Evolutionary conservation across 2,329 filamentous ascomycete species (phyloP).

Genomic region (Dothistroma septosporum): DNA sequence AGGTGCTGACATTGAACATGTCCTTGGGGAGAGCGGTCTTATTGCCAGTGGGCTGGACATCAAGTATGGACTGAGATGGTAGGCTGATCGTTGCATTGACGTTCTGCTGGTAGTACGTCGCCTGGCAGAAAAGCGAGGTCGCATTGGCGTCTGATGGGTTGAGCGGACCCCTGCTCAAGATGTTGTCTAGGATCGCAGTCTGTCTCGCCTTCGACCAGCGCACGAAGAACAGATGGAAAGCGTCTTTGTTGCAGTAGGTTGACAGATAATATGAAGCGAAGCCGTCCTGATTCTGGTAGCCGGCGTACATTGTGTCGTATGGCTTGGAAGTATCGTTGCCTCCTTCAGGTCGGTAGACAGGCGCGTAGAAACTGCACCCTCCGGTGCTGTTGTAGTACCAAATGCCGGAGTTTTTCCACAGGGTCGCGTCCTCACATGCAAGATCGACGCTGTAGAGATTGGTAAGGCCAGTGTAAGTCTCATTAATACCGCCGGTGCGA

Average conservation of each 20-base stretch:
- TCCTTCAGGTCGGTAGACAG: constrained; percentile 37
- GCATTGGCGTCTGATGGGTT: constrained; percentile 9
- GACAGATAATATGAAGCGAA: constrained; percentile 34
- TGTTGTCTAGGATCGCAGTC: neutral
- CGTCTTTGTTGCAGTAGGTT: constrained; percentile 31
- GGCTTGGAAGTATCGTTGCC: constrained; percentile 26
- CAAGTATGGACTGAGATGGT: constrained; percentile 23
- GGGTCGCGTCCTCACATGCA: constrained; percentile 28
- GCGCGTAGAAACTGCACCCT: constrained; percentile 26
- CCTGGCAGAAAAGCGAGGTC: constrained; percentile 43
- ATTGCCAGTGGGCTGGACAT: constrained; percentile 15
- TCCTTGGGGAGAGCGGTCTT: constrained; percentile 25
- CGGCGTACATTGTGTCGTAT: constrained; percentile 41
- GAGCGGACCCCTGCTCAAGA: neutral
- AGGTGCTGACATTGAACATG: constrained; percentile 32
- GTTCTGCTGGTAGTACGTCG: constrained; percentile 46
- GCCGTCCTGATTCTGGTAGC: constrained; percentile 38
- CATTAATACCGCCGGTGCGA: constrained; percentile 1
- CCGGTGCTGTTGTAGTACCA: constrained; percentile 21
- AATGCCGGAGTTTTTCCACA: constrained; percentile 4
- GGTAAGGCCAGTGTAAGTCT: constrained; percentile 30
- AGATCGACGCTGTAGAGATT: constrained; percentile 35
- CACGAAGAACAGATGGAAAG: constrained; percentile 41
- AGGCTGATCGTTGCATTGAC: constrained; percentile 41
- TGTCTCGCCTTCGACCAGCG: constrained; percentile 25